Conservation (phyloP, 2,329 filamentous ascomycete genomes). For the Massarina eburnea region DNA sequence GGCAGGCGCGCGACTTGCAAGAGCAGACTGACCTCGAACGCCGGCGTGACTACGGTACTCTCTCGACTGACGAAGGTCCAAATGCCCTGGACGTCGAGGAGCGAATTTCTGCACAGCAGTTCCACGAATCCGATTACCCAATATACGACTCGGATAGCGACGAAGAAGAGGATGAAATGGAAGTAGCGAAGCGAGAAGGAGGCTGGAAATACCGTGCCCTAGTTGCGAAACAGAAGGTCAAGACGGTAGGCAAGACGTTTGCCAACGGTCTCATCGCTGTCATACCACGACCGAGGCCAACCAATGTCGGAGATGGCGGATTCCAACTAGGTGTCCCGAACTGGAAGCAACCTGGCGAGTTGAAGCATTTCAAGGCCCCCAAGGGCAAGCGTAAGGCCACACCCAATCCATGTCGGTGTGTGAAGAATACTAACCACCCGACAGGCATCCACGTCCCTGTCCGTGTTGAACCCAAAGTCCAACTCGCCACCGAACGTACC, state of each 20-base stretch:
- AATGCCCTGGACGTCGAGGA: conserved; percentile 75
- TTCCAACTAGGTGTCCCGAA: conserved; percentile 48
- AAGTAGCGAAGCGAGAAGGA: conserved; percentile 75
- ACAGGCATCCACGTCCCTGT: conserved; percentile 89
- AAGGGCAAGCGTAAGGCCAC: conserved; percentile 64
- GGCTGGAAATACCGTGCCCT: conserved; percentile 71
- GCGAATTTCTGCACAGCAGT: conserved; percentile 67
- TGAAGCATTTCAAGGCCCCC: conserved; percentile 66
- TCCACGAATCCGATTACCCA: conserved; percentile 69
- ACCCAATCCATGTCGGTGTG: not conserved
- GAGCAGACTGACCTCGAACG: conserved; percentile 54
- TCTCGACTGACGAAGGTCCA: conserved; percentile 38
- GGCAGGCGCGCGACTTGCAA: conserved; percentile 53
- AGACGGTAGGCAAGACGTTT: conserved; percentile 45
- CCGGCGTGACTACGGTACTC: conserved; percentile 51
- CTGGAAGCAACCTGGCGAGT: conserved; percentile 42
- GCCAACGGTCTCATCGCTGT: conserved; percentile 30
- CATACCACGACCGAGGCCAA: conserved; percentile 45
- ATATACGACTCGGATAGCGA: conserved; percentile 92
- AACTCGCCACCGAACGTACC: conserved; percentile 92
- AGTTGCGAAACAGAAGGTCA: conserved; percentile 50
- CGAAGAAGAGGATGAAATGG: conserved; percentile 75
- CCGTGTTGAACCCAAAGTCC: conserved; percentile 95
- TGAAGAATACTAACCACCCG: conserved; percentile 9
- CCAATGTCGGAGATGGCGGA: conserved; percentile 45